Evolutionary conservation across 768 basidiomycete genomes (phyloP).

Genomic region (Hypholoma sublateritium): DNA sequence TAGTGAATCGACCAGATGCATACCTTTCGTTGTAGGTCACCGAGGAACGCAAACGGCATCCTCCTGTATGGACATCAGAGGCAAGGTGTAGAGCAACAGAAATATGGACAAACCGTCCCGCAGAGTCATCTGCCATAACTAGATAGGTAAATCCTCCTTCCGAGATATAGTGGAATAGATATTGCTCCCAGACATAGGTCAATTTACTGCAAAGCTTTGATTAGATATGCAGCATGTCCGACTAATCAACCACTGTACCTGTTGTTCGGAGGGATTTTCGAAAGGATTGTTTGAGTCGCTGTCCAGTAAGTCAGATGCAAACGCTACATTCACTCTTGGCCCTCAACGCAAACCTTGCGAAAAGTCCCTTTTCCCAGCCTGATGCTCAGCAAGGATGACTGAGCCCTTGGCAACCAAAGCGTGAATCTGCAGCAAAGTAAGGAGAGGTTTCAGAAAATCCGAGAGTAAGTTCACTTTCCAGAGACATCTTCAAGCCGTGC

Average conservation of each 20-base stretch:
- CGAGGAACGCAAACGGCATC: conserved; percentile 92
- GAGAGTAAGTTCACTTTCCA: neutral
- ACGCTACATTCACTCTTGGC: neutral
- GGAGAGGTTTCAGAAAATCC: neutral
- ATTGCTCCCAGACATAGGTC: conserved; percentile 91
- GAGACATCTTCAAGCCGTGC: neutral
- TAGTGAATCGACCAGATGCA: conserved; percentile 3
- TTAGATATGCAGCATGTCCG: conserved; percentile 1
- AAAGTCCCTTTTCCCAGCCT: conserved; percentile 80
- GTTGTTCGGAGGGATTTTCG: conserved; percentile 93
- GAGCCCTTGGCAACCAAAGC: conserved; percentile 79
- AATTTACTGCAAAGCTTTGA: conserved; percentile 54
- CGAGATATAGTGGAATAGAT: conserved; percentile 91
- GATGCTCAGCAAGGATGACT: conserved; percentile 85
- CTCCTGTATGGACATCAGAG: conserved; percentile 45
- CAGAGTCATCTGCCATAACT: conserved; percentile 93
- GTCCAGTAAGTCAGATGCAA: neutral
- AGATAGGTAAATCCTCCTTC: conserved; percentile 86
- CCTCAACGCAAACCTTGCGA: conserved; percentile 65
- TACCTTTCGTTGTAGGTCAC: conserved; percentile 81
- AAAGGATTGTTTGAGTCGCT: conserved; percentile 88
- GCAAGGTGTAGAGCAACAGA: neutral
- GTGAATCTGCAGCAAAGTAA: conserved; percentile 59
- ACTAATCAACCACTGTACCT: conserved; percentile 34
- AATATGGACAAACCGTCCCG: conserved; percentile 66